Percentiles rank a stretch among this genome's conserved stretches.
phyloP scores from a whole-genome alignment of 441 rosid genomes.

The Gossypium gossypioides region DNA sequence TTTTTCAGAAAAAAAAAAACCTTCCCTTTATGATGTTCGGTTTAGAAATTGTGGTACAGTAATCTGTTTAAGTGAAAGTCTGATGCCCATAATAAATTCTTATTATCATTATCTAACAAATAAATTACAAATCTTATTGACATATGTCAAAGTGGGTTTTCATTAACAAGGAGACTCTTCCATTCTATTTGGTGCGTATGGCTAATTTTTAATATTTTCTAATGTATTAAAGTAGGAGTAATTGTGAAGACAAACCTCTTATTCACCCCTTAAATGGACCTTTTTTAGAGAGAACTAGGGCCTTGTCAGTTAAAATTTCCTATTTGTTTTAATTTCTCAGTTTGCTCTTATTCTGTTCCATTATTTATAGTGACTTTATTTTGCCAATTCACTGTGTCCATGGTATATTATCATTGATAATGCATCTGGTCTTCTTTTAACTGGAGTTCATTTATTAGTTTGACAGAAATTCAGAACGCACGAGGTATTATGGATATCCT shows the following conservation, averaged over 20 bases:
- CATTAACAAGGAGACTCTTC: not conserved
- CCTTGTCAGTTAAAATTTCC: not conserved
- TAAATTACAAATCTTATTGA: not conserved
- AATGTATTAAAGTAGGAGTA: not conserved
- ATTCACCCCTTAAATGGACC: not conserved
- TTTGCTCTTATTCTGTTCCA: not conserved
- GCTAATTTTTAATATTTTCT: not conserved
- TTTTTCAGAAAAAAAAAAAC: not conserved
- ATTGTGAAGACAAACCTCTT: not conserved
- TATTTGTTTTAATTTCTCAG: not conserved
- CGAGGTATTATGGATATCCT: slow-evolving; percentile 96
- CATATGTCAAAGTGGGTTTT: not conserved
- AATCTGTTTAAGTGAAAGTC: not conserved
- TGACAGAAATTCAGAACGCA: slow-evolving; percentile 96
- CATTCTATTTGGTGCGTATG: not conserved
- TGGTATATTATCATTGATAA: not conserved
- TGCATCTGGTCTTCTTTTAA: slow-evolving; percentile 15
- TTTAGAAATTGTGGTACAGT: not conserved
- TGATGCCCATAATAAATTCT: not conserved
- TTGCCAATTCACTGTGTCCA: slow-evolving; percentile 2
- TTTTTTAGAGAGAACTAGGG: not conserved
- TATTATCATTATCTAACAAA: not conserved
- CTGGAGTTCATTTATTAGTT: slow-evolving; percentile 38
- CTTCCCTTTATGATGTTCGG: not conserved
- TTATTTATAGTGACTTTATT: not conserved